phyloP scores from a whole-genome alignment of 192 early-diverging fungal genomes.

The Coemansia sp. region DNA sequence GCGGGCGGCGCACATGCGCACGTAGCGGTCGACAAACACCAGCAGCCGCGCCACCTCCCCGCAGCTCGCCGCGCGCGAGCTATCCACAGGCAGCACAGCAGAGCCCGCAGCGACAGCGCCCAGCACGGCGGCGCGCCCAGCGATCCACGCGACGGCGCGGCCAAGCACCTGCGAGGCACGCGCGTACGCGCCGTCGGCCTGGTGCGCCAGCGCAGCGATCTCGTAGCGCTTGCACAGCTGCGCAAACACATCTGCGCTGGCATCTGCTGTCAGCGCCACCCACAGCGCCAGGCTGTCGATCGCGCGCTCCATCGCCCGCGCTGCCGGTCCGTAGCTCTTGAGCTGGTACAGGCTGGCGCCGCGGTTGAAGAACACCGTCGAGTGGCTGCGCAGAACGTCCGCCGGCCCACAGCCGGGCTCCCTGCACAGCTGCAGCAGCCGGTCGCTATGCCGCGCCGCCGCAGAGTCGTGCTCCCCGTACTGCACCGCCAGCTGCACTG shows the following conservation, averaged over 20 bases:
- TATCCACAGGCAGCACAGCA: slow-evolving; percentile 22
- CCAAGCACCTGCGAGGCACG: slow-evolving; percentile 19
- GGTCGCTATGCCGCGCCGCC: slow-evolving; percentile 9
- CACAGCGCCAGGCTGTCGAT: slow-evolving; percentile 37
- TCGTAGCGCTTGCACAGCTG: slow-evolving; percentile 57
- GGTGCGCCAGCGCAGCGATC: slow-evolving; percentile 37
- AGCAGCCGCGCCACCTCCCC: slow-evolving; percentile 9
- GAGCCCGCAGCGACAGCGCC: background rate
- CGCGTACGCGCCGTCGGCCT: slow-evolving; percentile 15
- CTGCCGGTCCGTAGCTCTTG: slow-evolving; percentile 26
- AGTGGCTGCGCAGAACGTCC: slow-evolving; percentile 48
- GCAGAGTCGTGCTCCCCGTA: slow-evolving; percentile 8
- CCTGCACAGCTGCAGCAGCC: slow-evolving; percentile 22
- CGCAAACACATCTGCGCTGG: slow-evolving; percentile 9
- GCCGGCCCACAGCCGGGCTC: slow-evolving; percentile 11
- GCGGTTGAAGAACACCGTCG: slow-evolving; percentile 46
- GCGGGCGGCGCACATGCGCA: slow-evolving; percentile 42
- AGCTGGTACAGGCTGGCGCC: slow-evolving; percentile 48
- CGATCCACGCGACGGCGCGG: slow-evolving; percentile 25
- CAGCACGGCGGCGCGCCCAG: background rate
- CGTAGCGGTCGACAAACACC: slow-evolving; percentile 44
- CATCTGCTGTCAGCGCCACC: background rate
- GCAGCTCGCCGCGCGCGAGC: background rate
- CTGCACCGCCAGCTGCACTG: slow-evolving; percentile 31
- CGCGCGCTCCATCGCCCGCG: slow-evolving; percentile 21